A percentile compares a stretch with the other conserved stretches of the same genome.
Evolutionary conservation across 2,329 filamentous ascomycete species (phyloP).

Genomic region (Stachybotrys chlorohalonatus): DNA sequence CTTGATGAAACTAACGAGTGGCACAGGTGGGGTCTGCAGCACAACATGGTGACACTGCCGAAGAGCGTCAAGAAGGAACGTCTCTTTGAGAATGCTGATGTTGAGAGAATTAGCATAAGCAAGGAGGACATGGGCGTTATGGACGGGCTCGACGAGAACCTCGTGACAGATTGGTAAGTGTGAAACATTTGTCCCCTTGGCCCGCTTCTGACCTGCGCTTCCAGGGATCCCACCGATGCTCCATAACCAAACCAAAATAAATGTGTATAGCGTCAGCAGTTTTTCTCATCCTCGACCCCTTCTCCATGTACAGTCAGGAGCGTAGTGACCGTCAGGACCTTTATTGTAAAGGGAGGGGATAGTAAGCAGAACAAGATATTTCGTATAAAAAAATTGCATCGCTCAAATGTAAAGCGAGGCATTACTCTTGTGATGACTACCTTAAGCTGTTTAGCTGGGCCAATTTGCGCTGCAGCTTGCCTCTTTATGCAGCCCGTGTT

Average conservation of each 20-base stretch:
- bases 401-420: no score
- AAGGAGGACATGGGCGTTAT: constrained; percentile 53
- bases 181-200: neutral
- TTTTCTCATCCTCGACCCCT: no score
- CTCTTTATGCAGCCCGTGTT: no score
- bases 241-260: constrained; percentile 6
- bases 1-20: neutral
- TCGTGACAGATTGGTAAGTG: constrained; percentile 58
- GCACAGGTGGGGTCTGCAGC: constrained; percentile 63
- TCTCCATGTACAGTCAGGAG: no score
- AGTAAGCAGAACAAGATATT: no score
- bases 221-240: constrained; percentile 21
- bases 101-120: constrained; percentile 52
- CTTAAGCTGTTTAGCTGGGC: no score
- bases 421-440: no score
- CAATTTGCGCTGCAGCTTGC: no score
- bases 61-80: constrained; percentile 59
- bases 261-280: no score
- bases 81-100: constrained; percentile 55
- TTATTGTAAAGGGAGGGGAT: no score
- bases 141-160: constrained; percentile 59
- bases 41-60: constrained; percentile 62
- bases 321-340: no score
- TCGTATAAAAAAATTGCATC: no score
- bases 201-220: fast-evolving